Evolutionary conservation across 495 filamentous ascomycete genomes (phyloP).

Genomic region (Neurospora sp.): DNA sequence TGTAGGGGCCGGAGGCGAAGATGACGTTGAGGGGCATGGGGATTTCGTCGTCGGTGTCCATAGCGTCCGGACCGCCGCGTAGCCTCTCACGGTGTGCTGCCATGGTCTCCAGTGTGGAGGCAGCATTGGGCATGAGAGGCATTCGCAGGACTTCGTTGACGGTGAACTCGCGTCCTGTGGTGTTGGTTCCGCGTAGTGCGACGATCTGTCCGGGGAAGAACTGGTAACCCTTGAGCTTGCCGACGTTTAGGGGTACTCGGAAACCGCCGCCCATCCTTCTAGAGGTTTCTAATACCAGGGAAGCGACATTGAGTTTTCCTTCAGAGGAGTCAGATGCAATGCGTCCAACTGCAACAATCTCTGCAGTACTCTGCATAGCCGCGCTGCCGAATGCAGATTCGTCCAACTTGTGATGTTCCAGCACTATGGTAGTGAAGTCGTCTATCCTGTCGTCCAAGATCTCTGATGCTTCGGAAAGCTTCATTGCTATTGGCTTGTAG

Average conservation of each 20-base stretch:
- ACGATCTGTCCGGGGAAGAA: constrained; percentile 96
- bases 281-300: constrained; percentile 78
- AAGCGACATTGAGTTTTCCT: constrained; percentile 73
- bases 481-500: constrained; percentile 90
- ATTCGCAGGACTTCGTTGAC: constrained; percentile 66
- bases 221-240: constrained; percentile 56
- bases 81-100: constrained; percentile 57
- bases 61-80: constrained; percentile 46
- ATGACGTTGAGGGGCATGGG: constrained; percentile 62
- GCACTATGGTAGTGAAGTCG: constrained; percentile 63
- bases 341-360: constrained; percentile 81
- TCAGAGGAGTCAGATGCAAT: constrained; percentile 80
- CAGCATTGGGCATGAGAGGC: constrained; percentile 60
- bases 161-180: constrained; percentile 72
- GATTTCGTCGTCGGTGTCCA: constrained; percentile 39
- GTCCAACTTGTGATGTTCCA: constrained; percentile 63
- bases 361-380: constrained; percentile 68
- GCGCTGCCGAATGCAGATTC: constrained; percentile 83
- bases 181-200: constrained; percentile 76
- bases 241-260: constrained; percentile 69
- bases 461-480: constrained; percentile 81
- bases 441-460: constrained; percentile 93
- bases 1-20: constrained; percentile 79
- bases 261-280: constrained; percentile 73
- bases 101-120: constrained; percentile 50